Conservation (phyloP, 257 asterid species). For the Solanum megistacrolobum region DNA sequence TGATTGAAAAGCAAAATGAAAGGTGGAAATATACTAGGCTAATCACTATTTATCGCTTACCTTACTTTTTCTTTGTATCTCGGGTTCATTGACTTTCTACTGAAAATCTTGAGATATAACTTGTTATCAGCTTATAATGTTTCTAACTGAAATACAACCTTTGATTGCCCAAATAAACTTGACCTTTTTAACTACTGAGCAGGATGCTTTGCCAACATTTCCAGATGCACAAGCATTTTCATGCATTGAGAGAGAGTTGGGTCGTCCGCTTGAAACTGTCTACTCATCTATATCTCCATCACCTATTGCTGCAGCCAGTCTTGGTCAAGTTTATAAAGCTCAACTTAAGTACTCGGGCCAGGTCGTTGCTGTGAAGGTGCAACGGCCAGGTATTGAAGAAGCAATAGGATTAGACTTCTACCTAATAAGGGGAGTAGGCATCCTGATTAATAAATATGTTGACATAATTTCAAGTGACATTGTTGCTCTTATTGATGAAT, state of each 20-base stretch:
- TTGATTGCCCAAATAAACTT: background rate
- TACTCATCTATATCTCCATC: constrained; percentile 81
- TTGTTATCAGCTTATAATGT: background rate
- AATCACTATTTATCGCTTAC: background rate
- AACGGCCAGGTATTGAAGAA: constrained; percentile 94
- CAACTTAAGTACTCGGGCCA: constrained; percentile 71
- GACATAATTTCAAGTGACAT: constrained; percentile 72
- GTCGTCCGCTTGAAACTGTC: constrained; percentile 60
- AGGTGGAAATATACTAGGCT: background rate
- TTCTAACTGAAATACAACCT: background rate
- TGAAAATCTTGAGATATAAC: background rate
- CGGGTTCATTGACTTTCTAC: background rate
- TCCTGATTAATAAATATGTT: constrained; percentile 70
- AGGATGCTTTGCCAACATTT: constrained; percentile 99
- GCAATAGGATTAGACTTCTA: constrained; percentile 85
- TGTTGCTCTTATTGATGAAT: constrained; percentile 92
- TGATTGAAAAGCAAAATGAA: background rate
- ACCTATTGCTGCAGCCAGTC: constrained; percentile 98
- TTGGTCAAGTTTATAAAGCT: constrained; percentile 98
- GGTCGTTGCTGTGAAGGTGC: constrained; percentile 97
- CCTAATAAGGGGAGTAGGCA: constrained; percentile 79
- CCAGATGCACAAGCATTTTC: constrained; percentile 92
- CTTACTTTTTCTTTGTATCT: background rate
- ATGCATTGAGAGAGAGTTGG: constrained; percentile 92
- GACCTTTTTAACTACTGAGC: constrained; percentile 6